Conservation (phyloP, 495 filamentous ascomycete species). For the Penicillium chermesinum region DNA sequence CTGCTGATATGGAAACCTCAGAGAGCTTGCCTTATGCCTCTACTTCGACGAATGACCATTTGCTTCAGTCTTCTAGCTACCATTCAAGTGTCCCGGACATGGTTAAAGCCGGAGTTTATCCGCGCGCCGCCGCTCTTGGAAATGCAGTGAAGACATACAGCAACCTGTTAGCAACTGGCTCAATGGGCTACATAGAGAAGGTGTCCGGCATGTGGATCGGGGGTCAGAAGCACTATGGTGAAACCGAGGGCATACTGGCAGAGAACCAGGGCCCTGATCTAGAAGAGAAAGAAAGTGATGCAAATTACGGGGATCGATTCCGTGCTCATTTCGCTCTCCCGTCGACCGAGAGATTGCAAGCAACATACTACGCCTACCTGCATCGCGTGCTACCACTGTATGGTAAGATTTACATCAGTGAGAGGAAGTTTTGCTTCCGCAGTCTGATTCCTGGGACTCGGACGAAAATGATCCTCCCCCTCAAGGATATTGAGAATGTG, state of each 20-base stretch:
- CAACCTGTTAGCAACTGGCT: slow-evolving; percentile 79
- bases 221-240: slow-evolving; percentile 81
- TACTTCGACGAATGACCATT: background rate
- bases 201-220: slow-evolving; percentile 98
- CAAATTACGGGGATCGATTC: slow-evolving; percentile 70
- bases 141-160: slow-evolving; percentile 76
- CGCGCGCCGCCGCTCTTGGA: slow-evolving; percentile 78
- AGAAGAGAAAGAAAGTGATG: slow-evolving; percentile 57
- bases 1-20: background rate
- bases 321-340: slow-evolving; percentile 86
- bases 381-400: slow-evolving; percentile 88
- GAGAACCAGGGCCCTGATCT: slow-evolving; percentile 59
- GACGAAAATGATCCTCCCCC: slow-evolving; percentile 86
- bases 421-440: slow-evolving; percentile 88
- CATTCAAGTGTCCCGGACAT: slow-evolving; percentile 43
- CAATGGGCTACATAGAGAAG: slow-evolving; percentile 96
- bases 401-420: slow-evolving; percentile 93
- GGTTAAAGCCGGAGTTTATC: slow-evolving; percentile 69
- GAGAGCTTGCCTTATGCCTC: background rate
- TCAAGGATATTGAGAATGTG: slow-evolving; percentile 90
- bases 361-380: slow-evolving; percentile 84
- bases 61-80: slow-evolving; percentile 10
- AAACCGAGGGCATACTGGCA: slow-evolving; percentile 61
- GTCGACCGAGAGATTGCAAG: slow-evolving; percentile 75
- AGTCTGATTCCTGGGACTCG: slow-evolving; percentile 85